These are phyloP conservation scores for Pilaira anomala DNA, from an alignment of 192 early-diverging fungal species.

Conservation along the genomic window DNA sequence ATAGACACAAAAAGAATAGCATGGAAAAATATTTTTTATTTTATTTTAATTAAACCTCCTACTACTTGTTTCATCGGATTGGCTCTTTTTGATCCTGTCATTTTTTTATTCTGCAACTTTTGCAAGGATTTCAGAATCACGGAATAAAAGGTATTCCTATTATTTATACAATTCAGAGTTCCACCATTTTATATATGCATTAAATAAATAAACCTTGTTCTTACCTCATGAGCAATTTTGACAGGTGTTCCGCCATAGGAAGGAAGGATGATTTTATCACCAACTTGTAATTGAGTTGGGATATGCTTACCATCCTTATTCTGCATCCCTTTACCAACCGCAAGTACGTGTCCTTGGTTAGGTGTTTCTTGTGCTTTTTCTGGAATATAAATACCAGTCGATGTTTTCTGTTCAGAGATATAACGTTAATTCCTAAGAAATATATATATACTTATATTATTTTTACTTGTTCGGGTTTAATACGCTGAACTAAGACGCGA, in stretches of 20 bases:
- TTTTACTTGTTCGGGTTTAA: slow-evolving; percentile 83
- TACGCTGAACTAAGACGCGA: slow-evolving; percentile 93
- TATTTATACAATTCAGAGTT: too few species aligned
- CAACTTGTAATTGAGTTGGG: slow-evolving; percentile 76
- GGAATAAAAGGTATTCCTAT: too few species aligned
- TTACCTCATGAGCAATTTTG: slow-evolving; percentile 78
- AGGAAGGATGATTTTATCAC: slow-evolving; percentile 94
- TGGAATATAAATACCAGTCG: slow-evolving; percentile 91
- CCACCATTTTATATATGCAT: background rate
- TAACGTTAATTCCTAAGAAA: background rate
- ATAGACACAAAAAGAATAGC: background rate
- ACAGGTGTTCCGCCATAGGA: slow-evolving; percentile 90
- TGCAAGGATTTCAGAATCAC: background rate
- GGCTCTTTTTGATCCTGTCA: background rate
- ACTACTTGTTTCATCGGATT: too few species aligned
- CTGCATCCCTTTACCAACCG: slow-evolving; percentile 85
- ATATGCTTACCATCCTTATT: slow-evolving; percentile 82
- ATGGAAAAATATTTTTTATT: too few species aligned
- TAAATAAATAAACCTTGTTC: background rate
- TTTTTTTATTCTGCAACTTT: slow-evolving; percentile 1
- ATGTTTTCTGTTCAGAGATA: slow-evolving; percentile 70
- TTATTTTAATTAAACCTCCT: too few species aligned
- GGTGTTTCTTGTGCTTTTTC: slow-evolving; percentile 95
- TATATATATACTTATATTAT: background rate
- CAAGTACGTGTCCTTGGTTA: slow-evolving; percentile 93